A percentile compares a stretch with the other conserved stretches of the same genome.
phyloP scores from a whole-genome alignment of 495 filamentous ascomycete species.

The Neurospora discreta region DNA sequence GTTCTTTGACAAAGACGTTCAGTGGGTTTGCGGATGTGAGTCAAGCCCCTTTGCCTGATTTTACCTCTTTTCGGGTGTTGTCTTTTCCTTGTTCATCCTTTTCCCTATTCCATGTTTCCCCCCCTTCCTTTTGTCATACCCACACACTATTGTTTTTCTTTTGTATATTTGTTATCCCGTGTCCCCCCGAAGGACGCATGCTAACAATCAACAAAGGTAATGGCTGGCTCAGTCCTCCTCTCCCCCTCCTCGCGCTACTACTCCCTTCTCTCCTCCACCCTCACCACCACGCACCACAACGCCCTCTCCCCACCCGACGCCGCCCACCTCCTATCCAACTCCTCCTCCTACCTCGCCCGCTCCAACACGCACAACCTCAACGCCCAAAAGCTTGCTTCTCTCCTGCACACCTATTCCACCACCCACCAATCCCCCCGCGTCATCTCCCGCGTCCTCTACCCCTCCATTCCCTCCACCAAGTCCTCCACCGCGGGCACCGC shows the following conservation, averaged over 20 bases:
- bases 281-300: constrained; percentile 24
- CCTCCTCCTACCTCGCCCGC: constrained; percentile 28
- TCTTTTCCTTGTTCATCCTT: background rate
- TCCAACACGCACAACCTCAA: constrained; percentile 32
- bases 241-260: constrained; percentile 26
- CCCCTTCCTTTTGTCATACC: too few species aligned
- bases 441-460: constrained; percentile 26
- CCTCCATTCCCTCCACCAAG: constrained; percentile 13
- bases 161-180: too few species aligned
- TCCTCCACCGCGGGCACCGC: constrained; percentile 3
- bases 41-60: constrained; percentile 22
- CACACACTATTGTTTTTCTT: too few species aligned
- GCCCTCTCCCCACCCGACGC: constrained; percentile 32
- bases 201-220: constrained; percentile 14
- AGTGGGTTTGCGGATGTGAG: constrained; percentile 41
- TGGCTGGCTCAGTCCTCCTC: constrained; percentile 34
- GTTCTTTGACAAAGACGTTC: constrained; percentile 40
- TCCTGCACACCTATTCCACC: constrained; percentile 14
- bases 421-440: constrained; percentile 19
- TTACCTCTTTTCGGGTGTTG: background rate
- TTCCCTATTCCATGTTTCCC: background rate
- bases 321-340: constrained; percentile 28
- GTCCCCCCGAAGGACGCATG: background rate
- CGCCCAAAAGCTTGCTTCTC: constrained; percentile 25
- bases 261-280: constrained; percentile 16